phyloP scores from a whole-genome alignment of 2,329 filamentous ascomycete genomes.

The Elsinoe arachidis region DNA sequence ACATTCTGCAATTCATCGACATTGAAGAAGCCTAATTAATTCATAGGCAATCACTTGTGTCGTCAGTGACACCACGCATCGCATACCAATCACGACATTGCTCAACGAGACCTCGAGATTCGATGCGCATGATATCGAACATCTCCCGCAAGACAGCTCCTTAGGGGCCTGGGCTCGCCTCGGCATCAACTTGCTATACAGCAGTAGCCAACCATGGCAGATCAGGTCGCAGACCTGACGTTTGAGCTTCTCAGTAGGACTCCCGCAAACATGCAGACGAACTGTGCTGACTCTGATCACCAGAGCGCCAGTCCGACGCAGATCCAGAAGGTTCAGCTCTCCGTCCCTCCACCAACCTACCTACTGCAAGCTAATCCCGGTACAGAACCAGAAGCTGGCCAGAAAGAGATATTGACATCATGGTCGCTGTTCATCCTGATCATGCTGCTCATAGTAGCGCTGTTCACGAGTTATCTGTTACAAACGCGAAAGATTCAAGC shows the following conservation, averaged over 20 bases:
- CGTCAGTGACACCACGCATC: background rate
- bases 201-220: slow-evolving; percentile 12
- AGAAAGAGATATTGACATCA: slow-evolving; percentile 91
- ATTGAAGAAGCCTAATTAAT: background rate
- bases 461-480: slow-evolving; percentile 94
- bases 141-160: background rate
- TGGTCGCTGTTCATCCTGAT: slow-evolving; percentile 98
- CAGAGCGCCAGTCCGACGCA: slow-evolving; percentile 37
- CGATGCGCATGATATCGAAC: background rate
- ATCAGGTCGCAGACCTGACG: slow-evolving; percentile 12
- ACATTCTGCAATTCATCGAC: slow-evolving; percentile 1
- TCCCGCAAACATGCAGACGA: background rate
- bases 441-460: slow-evolving; percentile 81
- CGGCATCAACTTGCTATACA: background rate
- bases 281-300: slow-evolving; percentile 6
- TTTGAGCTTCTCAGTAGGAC: slow-evolving; percentile 31
- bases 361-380: slow-evolving; percentile 11
- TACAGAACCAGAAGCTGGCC: slow-evolving; percentile 62
- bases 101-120: background rate
- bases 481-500: slow-evolving; percentile 96
- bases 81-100: background rate
- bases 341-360: background rate
- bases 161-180: slow-evolving; percentile 10
- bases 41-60: background rate
- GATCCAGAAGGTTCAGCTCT: slow-evolving; percentile 34